These are phyloP conservation scores for Sclerotinia trifoliorum DNA, from an alignment of 2,329 filamentous ascomycete species.

Conservation along the genomic window DNA sequence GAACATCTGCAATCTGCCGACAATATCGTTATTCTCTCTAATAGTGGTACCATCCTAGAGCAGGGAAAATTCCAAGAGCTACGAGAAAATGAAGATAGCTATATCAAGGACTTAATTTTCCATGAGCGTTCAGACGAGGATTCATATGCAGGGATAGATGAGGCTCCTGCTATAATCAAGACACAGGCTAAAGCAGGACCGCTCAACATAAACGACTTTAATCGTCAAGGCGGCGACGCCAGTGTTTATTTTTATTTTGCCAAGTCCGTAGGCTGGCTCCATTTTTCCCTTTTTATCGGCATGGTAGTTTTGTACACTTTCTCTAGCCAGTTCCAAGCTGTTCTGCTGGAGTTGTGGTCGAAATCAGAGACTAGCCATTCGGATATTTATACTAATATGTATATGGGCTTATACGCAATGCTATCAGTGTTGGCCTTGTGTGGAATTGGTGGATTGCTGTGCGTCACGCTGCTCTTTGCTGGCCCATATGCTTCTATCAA, in stretches of 20 bases:
- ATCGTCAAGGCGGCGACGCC: slow-evolving; percentile 15
- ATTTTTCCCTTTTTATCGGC: background rate
- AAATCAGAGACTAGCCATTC: background rate
- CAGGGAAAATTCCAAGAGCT: slow-evolving; percentile 36
- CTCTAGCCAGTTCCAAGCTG: slow-evolving; percentile 1
- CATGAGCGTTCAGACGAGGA: background rate
- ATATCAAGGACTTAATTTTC: slow-evolving; percentile 11
- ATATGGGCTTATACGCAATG: slow-evolving; percentile 12
- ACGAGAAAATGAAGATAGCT: slow-evolving; percentile 4
- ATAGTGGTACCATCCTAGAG: slow-evolving; percentile 36
- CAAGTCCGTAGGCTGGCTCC: slow-evolving; percentile 8
- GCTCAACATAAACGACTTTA: background rate
- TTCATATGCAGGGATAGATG: background rate
- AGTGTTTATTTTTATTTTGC: slow-evolving; percentile 20
- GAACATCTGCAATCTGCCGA: slow-evolving; percentile 39
- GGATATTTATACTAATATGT: background rate
- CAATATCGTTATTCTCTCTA: slow-evolving; percentile 40
- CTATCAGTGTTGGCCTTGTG: slow-evolving; percentile 1
- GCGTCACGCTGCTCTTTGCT: slow-evolving; percentile 2
- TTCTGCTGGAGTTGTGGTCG: slow-evolving; percentile 1
- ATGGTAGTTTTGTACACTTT: background rate
- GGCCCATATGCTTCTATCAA: background rate
- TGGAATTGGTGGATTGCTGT: background rate
- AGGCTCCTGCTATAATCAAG: background rate
- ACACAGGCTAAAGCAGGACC: background rate